phyloP scores from a whole-genome alignment of 2,329 filamentous ascomycete genomes.

The Ophiobolus disseminans region DNA sequence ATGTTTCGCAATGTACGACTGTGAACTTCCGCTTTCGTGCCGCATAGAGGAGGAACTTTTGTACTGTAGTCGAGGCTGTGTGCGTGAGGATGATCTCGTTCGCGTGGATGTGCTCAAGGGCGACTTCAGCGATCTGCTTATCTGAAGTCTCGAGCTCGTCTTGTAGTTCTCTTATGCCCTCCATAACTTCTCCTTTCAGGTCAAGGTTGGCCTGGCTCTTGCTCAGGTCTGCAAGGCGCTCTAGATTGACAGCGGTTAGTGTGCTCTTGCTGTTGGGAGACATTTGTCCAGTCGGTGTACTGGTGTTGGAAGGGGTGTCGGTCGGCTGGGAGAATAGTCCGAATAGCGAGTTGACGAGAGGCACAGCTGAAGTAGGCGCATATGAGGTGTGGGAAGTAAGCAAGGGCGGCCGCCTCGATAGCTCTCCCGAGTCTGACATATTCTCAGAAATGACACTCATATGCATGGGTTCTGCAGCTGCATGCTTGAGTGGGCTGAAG shows the following conservation, averaged over 20 bases:
- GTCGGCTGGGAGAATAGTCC: conserved; percentile 80
- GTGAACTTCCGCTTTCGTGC: conserved; percentile 92
- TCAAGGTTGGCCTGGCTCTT: conserved; percentile 61
- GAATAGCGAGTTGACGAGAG: conserved; percentile 77
- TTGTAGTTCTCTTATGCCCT: conserved; percentile 93
- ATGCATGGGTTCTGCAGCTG: conserved; percentile 45
- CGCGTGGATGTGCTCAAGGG: conserved; percentile 90
- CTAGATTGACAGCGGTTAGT: conserved; percentile 43
- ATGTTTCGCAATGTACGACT: conserved; percentile 79
- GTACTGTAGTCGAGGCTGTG: conserved; percentile 83
- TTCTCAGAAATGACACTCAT: conserved; percentile 37
- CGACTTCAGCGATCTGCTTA: conserved; percentile 87
- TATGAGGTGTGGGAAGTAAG: conserved; percentile 69
- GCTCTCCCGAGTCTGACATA: conserved; percentile 45
- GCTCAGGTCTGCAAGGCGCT: conserved; percentile 51
- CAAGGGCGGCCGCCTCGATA: conserved; percentile 64
- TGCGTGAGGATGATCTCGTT: conserved; percentile 93
- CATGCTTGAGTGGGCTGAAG: conserved; percentile 57
- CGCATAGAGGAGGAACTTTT: conserved; percentile 86
- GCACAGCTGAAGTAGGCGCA: conserved; percentile 60
- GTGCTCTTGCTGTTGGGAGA: conserved; percentile 57
- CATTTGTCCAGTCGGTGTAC: conserved; percentile 60
- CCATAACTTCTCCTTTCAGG: conserved; percentile 87
- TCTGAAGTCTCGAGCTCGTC: conserved; percentile 94
- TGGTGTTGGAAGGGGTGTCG: conserved; percentile 52